Evolutionary conservation across 805 yeast species (phyloP).

Genomic region (Wickerhamomyces subpelliculosus): DNA sequence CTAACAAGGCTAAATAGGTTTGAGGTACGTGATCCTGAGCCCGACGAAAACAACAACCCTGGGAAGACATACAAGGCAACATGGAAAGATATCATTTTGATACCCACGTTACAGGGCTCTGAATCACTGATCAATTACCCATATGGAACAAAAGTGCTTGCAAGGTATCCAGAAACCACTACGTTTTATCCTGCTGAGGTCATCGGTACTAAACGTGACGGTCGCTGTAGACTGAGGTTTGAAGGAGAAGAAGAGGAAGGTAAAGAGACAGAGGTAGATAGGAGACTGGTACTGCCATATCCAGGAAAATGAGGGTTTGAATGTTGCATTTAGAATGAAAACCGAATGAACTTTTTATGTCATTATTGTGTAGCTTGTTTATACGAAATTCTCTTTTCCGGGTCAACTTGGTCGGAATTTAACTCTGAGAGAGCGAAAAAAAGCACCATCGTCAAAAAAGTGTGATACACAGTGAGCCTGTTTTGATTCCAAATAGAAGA

Average conservation of each 20-base stretch:
- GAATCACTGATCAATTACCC: constrained; percentile 48
- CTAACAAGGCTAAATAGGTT: constrained; percentile 33
- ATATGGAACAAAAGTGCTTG: constrained; percentile 75
- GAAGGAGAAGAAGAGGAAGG: constrained; percentile 97
- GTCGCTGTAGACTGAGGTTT: constrained; percentile 71
- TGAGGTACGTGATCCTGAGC: constrained; percentile 97
- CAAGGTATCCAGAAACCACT: constrained; percentile 95
- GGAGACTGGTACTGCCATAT: constrained; percentile 75
- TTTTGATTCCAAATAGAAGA: too few species aligned
- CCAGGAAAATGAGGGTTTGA: constrained; percentile 39
- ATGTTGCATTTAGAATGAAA: too few species aligned
- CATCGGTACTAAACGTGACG: constrained; percentile 65
- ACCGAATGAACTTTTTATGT: too few species aligned
- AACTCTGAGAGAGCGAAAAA: too few species aligned
- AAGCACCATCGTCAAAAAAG: too few species aligned
- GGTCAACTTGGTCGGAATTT: too few species aligned
- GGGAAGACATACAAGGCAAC: constrained; percentile 82
- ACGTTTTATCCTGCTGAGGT: constrained; percentile 95
- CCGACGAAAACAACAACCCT: constrained; percentile 85
- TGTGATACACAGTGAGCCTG: too few species aligned
- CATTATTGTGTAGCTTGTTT: too few species aligned
- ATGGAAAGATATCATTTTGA: constrained; percentile 70
- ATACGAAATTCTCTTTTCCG: too few species aligned
- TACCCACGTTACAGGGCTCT: constrained; percentile 48
- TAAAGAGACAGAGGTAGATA: constrained; percentile 88